phyloP scores from a whole-genome alignment of 306 rosid species.

The Vigna angularis region DNA sequence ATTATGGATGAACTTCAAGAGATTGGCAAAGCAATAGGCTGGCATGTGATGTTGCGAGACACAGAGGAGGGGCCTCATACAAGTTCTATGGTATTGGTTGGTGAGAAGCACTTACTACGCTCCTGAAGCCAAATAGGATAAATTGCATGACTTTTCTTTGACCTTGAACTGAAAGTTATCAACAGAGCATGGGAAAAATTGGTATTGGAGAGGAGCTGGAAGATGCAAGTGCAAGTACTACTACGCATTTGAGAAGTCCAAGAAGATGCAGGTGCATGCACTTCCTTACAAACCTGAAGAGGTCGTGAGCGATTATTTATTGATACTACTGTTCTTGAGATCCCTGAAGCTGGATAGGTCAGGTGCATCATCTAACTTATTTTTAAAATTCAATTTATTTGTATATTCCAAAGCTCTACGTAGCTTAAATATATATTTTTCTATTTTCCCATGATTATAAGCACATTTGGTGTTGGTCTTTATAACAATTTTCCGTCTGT shows the following conservation, averaged over 20 bases:
- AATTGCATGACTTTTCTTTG: slow-evolving; percentile 22
- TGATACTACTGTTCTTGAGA: neutral
- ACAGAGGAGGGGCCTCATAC: slow-evolving; percentile 94
- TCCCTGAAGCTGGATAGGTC: slow-evolving; percentile 11
- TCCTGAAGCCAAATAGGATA: slow-evolving; percentile 51
- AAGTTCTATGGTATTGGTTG: slow-evolving; percentile 77
- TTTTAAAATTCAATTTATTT: slow-evolving; percentile 48
- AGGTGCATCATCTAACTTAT: slow-evolving; percentile 38
- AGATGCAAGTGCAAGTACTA: slow-evolving; percentile 40
- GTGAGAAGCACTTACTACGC: slow-evolving; percentile 76
- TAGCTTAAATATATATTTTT: neutral
- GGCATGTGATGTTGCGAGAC: slow-evolving; percentile 71
- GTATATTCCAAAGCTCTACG: slow-evolving; percentile 36
- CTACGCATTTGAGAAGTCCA: neutral
- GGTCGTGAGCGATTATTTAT: neutral
- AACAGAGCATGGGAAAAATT: slow-evolving; percentile 20
- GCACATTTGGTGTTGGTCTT: neutral
- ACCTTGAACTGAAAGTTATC: slow-evolving; percentile 21
- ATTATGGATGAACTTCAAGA: slow-evolving; percentile 90
- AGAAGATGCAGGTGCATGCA: slow-evolving; percentile 7
- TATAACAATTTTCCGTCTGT: neutral
- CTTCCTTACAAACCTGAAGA: slow-evolving; percentile 25
- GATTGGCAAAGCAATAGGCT: slow-evolving; percentile 86
- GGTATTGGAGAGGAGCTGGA: slow-evolving; percentile 35
- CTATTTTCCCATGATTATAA: neutral